Conservation (phyloP, 768 basidiomycete genomes). For the Rhizopogon rudus region DNA sequence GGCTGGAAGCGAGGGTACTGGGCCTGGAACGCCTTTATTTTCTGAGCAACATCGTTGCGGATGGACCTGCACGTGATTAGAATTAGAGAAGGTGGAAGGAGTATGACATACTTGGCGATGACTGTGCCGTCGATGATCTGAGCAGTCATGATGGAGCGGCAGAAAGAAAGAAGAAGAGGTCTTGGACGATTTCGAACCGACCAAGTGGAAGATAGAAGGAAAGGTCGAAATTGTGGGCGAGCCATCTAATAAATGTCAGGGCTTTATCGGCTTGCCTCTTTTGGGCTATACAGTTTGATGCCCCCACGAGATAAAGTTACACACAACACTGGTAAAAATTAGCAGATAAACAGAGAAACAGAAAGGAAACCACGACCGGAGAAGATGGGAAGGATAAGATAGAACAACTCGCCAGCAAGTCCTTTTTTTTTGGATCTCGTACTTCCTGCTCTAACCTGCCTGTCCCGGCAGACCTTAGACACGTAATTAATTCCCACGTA, state of each 20-base stretch:
- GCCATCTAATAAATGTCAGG: slow-evolving; percentile 2
- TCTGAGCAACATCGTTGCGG: slow-evolving; percentile 67
- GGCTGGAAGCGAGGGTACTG: slow-evolving; percentile 87
- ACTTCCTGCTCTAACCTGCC: too few relatives aligned
- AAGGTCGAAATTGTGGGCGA: neutral
- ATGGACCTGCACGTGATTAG: slow-evolving; percentile 55
- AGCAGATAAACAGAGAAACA: slow-evolving; percentile 2
- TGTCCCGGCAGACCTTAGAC: too few relatives aligned
- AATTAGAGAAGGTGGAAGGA: slow-evolving; percentile 4
- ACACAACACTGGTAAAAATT: neutral
- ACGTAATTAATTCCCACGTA: slow-evolving; percentile 10
- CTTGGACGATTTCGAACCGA: slow-evolving; percentile 1
- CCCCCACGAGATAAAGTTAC: neutral
- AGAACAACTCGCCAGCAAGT: neutral
- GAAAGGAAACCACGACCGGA: neutral
- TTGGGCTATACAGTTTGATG: neutral
- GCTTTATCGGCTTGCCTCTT: slow-evolving; percentile 2
- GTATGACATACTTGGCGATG: slow-evolving; percentile 67
- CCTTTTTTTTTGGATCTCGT: neutral
- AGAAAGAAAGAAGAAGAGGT: slow-evolving; percentile 5
- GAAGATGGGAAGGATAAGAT: neutral
- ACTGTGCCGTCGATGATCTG: slow-evolving; percentile 79
- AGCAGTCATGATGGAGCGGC: slow-evolving; percentile 34
- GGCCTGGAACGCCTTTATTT: slow-evolving; percentile 59
- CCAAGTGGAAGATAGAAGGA: slow-evolving; percentile 5